Evolutionary conservation across 495 filamentous ascomycete genomes (phyloP), one percentile per base, ranked within the genome.

Genomic region (Annulohypoxylon moriforme): DNA sequence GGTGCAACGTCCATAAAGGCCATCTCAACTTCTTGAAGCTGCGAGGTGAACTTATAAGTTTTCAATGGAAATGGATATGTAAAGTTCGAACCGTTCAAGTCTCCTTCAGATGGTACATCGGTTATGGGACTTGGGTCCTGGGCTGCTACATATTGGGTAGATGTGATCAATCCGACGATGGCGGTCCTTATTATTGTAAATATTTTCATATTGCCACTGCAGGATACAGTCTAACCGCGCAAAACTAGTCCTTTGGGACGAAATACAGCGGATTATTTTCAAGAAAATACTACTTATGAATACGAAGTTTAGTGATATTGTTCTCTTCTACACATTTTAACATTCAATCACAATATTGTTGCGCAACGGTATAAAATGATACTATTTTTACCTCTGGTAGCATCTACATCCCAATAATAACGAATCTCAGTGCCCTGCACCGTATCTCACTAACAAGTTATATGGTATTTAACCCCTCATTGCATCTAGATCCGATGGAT

Each of bases 1-100:
- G 80, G 81, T 1, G 67, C 44, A 33, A 85, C 60, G 62, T 85
- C 83, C 81, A 84, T 83, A 68, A 80, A 85, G 34, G 81, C 82
- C 83, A 83, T 85, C 34, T 81, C 73, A 4, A 83, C 53, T 0
- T 74, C 61, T 55, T 79, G 76, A 10, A 61, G 65, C 49, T 84
- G 82, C 10, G 81, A 80, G 0, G 38, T 59, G 67, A 85, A 82
- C 20, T 60, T 68, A 64, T 79, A 84, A 33, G 76, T 44, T 38
- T 81, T 73, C n/a, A 84, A 61, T 1, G 81, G 82, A 36, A 66
- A 81, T 5, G 80, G 80, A 57, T 85, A 84, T 13, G 81, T 82
- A 64, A 80, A 81, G 68, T 82, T 82, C 16, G 78, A 81, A 47
- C 80, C 80, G 46, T 82, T 76, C 34, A 82, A 69, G 55, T 82